phyloP scores from a whole-genome alignment of 2,329 filamentous ascomycete genomes.

The Fusarium redolens region DNA sequence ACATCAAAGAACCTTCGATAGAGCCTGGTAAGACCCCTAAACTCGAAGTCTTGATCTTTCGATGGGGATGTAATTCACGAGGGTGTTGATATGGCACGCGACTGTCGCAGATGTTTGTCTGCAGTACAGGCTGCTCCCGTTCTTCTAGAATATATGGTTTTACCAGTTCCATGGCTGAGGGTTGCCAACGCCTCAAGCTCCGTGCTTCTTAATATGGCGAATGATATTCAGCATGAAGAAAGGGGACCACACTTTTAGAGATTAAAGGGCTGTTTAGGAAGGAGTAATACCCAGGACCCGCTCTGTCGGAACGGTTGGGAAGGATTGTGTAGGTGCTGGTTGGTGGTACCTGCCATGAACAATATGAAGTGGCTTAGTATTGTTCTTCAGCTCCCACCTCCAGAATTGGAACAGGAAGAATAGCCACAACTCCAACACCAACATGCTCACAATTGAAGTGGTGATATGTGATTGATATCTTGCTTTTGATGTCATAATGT shows the following conservation, averaged over 20 bases:
- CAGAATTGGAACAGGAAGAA: conserved; percentile 10
- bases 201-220: background rate
- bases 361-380: conserved; percentile 43
- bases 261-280: background rate
- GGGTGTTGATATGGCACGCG: background rate
- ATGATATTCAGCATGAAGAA: conserved; percentile 1
- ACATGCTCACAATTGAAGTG: background rate
- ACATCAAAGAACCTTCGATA: background rate
- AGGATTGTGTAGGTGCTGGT: conserved; percentile 22
- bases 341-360: conserved; percentile 32
- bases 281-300: background rate
- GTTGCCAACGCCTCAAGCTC: conserved; percentile 5
- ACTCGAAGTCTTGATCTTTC: background rate
- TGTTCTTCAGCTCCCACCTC: conserved; percentile 36
- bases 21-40: background rate
- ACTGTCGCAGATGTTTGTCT: background rate
- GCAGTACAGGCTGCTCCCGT: conserved; percentile 15
- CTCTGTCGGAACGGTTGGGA: conserved; percentile 10
- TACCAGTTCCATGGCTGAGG: background rate
- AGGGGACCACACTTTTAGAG: background rate
- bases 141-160: conserved; percentile 21
- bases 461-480: background rate
- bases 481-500: background rate
- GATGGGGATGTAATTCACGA: background rate
- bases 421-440: conserved; percentile 11